phyloP scores from a whole-genome alignment of 2,329 filamentous ascomycete species.

The Geosmithia flava region DNA sequence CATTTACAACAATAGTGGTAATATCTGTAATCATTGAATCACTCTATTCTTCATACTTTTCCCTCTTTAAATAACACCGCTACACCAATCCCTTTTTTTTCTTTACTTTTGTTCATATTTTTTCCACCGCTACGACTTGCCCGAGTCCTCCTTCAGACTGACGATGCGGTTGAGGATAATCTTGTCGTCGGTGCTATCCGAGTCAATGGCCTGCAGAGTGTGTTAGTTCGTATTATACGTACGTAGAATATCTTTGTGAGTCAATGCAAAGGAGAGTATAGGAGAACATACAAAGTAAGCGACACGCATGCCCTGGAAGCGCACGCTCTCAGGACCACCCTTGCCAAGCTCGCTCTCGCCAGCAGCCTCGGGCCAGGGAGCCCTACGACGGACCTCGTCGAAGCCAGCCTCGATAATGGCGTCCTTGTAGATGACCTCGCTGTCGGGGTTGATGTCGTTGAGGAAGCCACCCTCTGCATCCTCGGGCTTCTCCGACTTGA shows the following conservation, averaged over 20 bases:
- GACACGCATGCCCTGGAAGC: slow-evolving; percentile 79
- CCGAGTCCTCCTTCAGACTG: slow-evolving; percentile 76
- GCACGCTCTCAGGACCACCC: slow-evolving; percentile 54
- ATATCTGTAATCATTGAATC: too few relatives aligned
- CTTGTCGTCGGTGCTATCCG: slow-evolving; percentile 66
- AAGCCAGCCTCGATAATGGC: slow-evolving; percentile 72
- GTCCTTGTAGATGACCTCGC: slow-evolving; percentile 58
- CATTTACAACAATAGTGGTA: too few relatives aligned
- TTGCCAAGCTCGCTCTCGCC: slow-evolving; percentile 50
- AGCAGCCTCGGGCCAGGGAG: slow-evolving; percentile 66
- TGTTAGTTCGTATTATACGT: slow-evolving; percentile 5
- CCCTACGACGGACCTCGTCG: slow-evolving; percentile 56
- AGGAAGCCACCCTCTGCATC: slow-evolving; percentile 66
- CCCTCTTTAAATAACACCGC: too few relatives aligned
- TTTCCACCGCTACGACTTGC: slow-evolving; percentile 31
- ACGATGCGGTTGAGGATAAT: slow-evolving; percentile 87
- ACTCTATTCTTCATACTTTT: too few relatives aligned
- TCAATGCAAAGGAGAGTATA: neutral
- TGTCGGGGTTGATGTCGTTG: slow-evolving; percentile 67
- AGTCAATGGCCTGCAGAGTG: slow-evolving; percentile 51
- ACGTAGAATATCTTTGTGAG: neutral
- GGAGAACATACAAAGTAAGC: slow-evolving; percentile 55
- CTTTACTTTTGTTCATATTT: too few relatives aligned
- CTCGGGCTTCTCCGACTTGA: slow-evolving; percentile 70
- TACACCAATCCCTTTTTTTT: too few relatives aligned